Base-by-base conservation (phyloP, 2,329 filamentous ascomycete species). In the Cercospora berteroae region DNA sequence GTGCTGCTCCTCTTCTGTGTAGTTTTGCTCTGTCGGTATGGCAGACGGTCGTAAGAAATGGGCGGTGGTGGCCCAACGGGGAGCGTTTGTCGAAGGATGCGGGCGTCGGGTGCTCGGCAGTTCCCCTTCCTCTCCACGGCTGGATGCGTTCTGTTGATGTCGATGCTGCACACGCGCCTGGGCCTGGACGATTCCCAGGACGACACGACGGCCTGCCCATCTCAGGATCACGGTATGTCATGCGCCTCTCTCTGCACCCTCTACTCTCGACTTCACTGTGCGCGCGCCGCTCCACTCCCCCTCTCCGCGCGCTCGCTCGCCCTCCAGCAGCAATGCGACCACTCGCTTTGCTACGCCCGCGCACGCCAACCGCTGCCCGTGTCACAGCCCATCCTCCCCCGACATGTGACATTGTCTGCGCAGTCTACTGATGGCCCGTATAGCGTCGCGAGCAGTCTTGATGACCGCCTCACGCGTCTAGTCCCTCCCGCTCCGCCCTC, bases 391-490 rank as follows among this genome's bases (percentile, higher is more conserved):
- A 56, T 56, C 52, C 5, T 27, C 13, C 23, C 29, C 33, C 36
- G 31, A 33, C 48, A 52, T 56, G 48, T 27, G 44, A 55, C 50
- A 12, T 39, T 18, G 36, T 33, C 29, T 44, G 48, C 25, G 18
- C 27, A 33, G 44, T 33, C 27, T 31, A 36, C 66, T 67, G 52
- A 67, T 67, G 56, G 25, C n/a, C 48, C 8, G 12, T 59, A 20
- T 33, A 62, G 62, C 50, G 33, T 61, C 27, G 55, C 55, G 42
- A 29, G 60, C 56, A 29, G 62, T 39, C 57, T 67, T 60, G 66
- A 67, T 67, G 66, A 25, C n/a, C 23, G 20, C 55, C 60, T 39
- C 27, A 63, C 64, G 64, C 58, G 58, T 36, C 58, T 66, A 66
- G 59, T 20, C 36, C 61, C 31, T 42, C 12, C 50, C 25, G 29